phyloP scores from a whole-genome alignment of 2,329 filamentous ascomycete genomes.

The Neonectria faginata region DNA sequence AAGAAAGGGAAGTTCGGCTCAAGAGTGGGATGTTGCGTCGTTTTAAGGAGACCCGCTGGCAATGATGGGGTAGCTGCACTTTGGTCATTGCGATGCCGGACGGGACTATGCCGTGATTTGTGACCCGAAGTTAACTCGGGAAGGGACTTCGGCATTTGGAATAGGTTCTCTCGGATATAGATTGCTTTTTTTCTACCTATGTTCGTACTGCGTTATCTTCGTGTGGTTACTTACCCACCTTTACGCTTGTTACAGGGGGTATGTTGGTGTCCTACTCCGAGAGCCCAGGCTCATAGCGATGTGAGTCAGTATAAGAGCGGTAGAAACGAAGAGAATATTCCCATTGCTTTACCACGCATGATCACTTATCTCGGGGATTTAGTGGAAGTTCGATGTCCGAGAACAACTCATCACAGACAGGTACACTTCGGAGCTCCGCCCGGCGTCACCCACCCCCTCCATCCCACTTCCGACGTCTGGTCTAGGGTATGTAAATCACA shows the following conservation, averaged over 20 bases:
- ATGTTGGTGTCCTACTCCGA: too few relatives aligned
- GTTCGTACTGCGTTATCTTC: not conserved
- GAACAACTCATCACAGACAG: not conserved
- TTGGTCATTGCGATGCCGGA: slow-evolving; percentile 30
- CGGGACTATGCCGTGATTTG: slow-evolving; percentile 38
- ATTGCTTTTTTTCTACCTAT: not conserved
- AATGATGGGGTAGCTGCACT: slow-evolving; percentile 1
- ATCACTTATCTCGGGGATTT: slow-evolving; percentile 19
- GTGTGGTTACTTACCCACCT: slow-evolving; percentile 4
- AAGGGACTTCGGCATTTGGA: not conserved
- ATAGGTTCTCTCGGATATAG: not conserved
- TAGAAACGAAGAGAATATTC: not conserved
- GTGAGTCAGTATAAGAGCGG: not conserved
- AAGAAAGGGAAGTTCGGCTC: not conserved
- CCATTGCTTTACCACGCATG: not conserved
- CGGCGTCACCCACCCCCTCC: slow-evolving; percentile 6
- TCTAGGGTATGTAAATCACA: slow-evolving; percentile 7
- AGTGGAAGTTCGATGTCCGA: slow-evolving; percentile 12
- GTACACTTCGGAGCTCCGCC: slow-evolving; percentile 16
- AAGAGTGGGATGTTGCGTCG: slow-evolving; percentile 25
- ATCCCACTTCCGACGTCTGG: slow-evolving; percentile 21
- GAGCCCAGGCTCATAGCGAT: not conserved
- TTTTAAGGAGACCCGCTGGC: slow-evolving; percentile 19
- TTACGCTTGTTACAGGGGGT: not conserved
- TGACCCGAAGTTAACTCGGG: slow-evolving; percentile 15